Conservation (phyloP, 108 stramenopile genomes). For the Pseudonitzschia multiseries region DNA sequence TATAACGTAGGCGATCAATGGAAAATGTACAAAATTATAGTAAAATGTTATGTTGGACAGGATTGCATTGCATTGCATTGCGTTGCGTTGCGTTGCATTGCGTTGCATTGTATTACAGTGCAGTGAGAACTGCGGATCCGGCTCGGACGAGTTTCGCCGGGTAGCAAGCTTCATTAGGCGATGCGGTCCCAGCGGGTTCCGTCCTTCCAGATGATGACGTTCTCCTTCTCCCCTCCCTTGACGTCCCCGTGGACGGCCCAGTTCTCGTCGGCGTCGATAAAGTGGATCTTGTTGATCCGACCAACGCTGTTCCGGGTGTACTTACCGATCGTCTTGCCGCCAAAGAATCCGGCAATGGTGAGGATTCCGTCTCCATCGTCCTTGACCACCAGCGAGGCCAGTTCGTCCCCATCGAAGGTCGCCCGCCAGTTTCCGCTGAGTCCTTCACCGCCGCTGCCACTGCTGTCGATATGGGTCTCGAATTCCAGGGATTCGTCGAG, state of each 20-base stretch:
- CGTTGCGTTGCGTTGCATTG: too few relatives aligned
- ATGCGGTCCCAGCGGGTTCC: conserved; percentile 9
- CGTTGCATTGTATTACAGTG: too few relatives aligned
- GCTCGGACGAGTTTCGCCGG: too few relatives aligned
- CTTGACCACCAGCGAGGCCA: neutral
- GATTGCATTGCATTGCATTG: too few relatives aligned
- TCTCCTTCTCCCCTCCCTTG: neutral
- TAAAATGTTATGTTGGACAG: too few relatives aligned
- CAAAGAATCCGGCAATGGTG: neutral
- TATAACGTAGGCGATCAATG: too few relatives aligned
- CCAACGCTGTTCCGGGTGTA: neutral
- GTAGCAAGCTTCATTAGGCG: neutral
- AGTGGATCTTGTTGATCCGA: neutral
- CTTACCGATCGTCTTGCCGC: neutral
- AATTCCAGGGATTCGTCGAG: neutral
- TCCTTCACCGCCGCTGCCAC: neutral
- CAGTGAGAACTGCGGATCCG: too few relatives aligned
- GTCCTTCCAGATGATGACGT: conserved; percentile 7
- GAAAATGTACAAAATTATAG: too few relatives aligned
- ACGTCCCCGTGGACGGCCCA: conserved; percentile 12
- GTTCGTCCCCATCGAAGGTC: conserved; percentile 4
- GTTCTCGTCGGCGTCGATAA: conserved; percentile 14
- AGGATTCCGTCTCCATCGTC: conserved; percentile 2
- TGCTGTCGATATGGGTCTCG: neutral
- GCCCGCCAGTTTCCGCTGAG: neutral